These are phyloP conservation scores for Fraxinus anomala DNA, from an alignment of 257 asterid species.

Conservation along the genomic window DNA sequence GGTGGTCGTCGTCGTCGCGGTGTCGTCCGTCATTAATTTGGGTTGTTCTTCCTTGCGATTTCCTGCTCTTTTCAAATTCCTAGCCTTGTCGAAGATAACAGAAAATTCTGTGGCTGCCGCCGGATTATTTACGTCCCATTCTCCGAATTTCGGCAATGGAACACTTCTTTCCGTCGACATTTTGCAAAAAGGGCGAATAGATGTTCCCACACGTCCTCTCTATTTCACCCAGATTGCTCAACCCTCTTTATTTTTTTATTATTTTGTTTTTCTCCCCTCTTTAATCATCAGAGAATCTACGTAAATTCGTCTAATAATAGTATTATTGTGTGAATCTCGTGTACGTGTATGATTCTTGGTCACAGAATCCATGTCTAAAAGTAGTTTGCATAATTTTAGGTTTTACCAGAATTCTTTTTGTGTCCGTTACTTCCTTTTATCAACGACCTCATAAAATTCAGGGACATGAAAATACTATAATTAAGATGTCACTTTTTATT, in stretches of 20 bases:
- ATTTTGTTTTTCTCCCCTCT: not conserved
- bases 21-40: not conserved
- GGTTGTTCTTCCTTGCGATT: not conserved
- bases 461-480: not conserved
- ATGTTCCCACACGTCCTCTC: constrained; percentile 4
- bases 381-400: constrained; percentile 10
- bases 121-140: constrained; percentile 35
- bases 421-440: not conserved
- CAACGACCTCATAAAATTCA: not conserved
- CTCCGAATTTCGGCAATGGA: constrained; percentile 32
- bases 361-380: not conserved
- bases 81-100: constrained; percentile 31
- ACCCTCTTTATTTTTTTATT: not conserved
- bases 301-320: constrained; percentile 2
- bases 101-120: constrained; percentile 20
- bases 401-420: not conserved
- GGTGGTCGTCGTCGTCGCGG: not conserved
- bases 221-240: not conserved
- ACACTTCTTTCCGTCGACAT: constrained; percentile 22
- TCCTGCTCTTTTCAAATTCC: constrained; percentile 21
- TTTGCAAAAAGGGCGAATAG: not conserved
- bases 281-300: not conserved
- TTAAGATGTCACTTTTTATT: no score
- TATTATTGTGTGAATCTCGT: not conserved
- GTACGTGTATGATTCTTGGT: not conserved